Evolutionary conservation across 108 stramenopile species (phyloP), one percentile per base, ranked within the genome.

Genomic region (Licmophora abbreviata): DNA sequence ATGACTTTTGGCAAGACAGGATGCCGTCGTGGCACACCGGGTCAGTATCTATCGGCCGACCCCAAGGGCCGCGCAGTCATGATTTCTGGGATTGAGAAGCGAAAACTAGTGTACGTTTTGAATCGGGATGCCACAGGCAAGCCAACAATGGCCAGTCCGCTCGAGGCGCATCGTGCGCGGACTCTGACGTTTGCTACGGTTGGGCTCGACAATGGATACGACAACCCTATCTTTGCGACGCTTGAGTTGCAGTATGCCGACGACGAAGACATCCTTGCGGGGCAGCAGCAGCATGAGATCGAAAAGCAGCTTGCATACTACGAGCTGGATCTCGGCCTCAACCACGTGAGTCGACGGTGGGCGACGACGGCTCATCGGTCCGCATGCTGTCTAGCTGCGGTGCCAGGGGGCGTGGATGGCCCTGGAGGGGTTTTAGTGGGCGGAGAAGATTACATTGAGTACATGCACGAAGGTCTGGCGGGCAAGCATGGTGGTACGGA

Each of bases 301-400:
- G 70, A 76, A 51, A 80, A 83, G 34, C 72, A 84, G 47, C 60
- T 97, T 29, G 84, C 95, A 10, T 95, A 96, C 65, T 99, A 99
- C 67, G 96, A 99, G 66, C 75, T 97, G 26, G 98, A 99, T 74
- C 67, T 97, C 30, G 98, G 98, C 32, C 73, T 99, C 40, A 99
- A 99, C 71, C 98, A 99, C 61, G 98, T 99, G 18, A 88, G 86
- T 26, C 74, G 98, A 6, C 66, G 85, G 50, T 92, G 85, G 85
- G 85, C 89, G 0, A 62, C 64, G n/a, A 62, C 79, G 30, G 60
- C 70, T 7, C 82, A 76, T 24, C 31, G 73, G 8, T 72, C 89
- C 22, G 95, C 95, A 4, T 92, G 88, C 52, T 73, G 84, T 54
- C 48, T 99, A 17, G 85, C 93, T 6, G 72, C 93, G 0, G 68